phyloP scores from a whole-genome alignment of 2,329 filamentous ascomycete genomes.

The Fusarium nodosum region DNA sequence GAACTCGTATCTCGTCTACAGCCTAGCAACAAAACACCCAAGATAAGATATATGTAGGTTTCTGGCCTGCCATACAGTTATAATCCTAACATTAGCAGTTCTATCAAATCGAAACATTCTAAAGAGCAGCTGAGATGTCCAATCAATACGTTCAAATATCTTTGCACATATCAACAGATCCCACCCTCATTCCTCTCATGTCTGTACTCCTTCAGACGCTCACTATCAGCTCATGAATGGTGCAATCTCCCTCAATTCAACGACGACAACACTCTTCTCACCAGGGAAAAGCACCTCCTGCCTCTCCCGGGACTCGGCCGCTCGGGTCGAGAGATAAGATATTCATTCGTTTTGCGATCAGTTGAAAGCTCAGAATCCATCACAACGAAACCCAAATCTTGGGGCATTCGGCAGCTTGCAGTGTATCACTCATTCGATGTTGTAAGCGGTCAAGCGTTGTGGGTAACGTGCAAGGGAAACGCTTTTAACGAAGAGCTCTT shows the following conservation, averaged over 20 bases:
- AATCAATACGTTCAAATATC: conserved; percentile 23
- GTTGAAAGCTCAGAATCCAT: conserved; percentile 23
- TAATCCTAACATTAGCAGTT: neutral
- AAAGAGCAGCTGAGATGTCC: conserved; percentile 12
- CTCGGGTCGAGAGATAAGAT: conserved; percentile 34
- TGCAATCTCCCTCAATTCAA: conserved; percentile 31
- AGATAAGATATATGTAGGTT: conserved; percentile 29
- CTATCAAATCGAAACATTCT: conserved; percentile 27
- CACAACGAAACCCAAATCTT: neutral
- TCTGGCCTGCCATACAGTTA: accelerated
- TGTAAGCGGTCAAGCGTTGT: conserved; percentile 1
- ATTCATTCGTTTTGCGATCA: conserved; percentile 34
- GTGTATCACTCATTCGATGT: conserved; percentile 40
- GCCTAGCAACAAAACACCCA: neutral
- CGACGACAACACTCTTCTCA: conserved; percentile 31
- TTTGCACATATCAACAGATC: conserved; percentile 32
- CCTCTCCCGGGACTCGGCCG: conserved; percentile 8
- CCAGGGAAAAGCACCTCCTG: neutral
- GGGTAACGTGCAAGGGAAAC: conserved; percentile 36
- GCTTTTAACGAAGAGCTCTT: conserved; percentile 8
- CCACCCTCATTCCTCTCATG: conserved; percentile 17
- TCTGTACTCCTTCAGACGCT: conserved; percentile 24
- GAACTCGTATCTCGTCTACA: conserved; percentile 5
- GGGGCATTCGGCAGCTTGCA: conserved; percentile 30
- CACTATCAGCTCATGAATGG: conserved; percentile 4